Conservation (phyloP, 192 early-diverging fungal genomes). For the Mortierella antarctica region DNA sequence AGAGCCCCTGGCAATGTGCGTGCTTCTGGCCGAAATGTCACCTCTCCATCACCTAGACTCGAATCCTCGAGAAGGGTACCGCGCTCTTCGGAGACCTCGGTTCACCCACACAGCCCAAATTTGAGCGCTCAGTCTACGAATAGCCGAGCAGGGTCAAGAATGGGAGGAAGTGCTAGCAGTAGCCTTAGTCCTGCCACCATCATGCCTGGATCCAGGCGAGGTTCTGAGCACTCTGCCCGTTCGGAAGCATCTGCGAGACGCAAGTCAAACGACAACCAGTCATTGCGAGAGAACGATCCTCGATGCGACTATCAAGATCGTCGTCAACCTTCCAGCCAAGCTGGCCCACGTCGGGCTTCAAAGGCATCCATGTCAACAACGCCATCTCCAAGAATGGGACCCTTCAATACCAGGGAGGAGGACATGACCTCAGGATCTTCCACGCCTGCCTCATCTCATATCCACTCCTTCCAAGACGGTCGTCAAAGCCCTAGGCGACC, state of each 20-base stretch:
- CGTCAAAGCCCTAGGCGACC: not conserved
- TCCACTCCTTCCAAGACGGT: slow-evolving; percentile 22
- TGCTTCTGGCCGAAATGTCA: slow-evolving; percentile 7
- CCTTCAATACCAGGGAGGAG: not conserved
- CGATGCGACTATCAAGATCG: slow-evolving; percentile 17
- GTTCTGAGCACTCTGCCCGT: slow-evolving; percentile 20
- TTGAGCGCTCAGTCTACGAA: not conserved
- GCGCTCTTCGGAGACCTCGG: slow-evolving; percentile 1
- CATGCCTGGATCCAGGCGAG: slow-evolving; percentile 7
- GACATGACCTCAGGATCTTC: slow-evolving; percentile 13
- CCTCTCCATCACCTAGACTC: slow-evolving; percentile 17
- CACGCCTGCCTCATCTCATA: slow-evolving; percentile 24
- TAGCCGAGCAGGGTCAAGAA: not conserved
- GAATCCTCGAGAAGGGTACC: slow-evolving; percentile 26
- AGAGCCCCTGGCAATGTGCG: slow-evolving; percentile 9
- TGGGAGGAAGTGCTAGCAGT: not conserved
- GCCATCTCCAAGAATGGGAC: too few relatives aligned
- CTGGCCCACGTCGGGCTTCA: not conserved
- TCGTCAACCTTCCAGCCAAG: not conserved
- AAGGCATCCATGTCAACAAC: not conserved
- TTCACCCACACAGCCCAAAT: slow-evolving; percentile 12
- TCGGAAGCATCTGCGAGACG: slow-evolving; percentile 9
- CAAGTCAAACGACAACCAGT: slow-evolving; percentile 15
- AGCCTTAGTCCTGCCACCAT: slow-evolving; percentile 6
- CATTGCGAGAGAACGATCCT: slow-evolving; percentile 1